A percentile compares a stretch with the other conserved stretches of the same genome.
Evolutionary conservation across 225 moss, liverwort and hornwort genomes (phyloP).

Genomic region (Takakia lepidozioides): DNA sequence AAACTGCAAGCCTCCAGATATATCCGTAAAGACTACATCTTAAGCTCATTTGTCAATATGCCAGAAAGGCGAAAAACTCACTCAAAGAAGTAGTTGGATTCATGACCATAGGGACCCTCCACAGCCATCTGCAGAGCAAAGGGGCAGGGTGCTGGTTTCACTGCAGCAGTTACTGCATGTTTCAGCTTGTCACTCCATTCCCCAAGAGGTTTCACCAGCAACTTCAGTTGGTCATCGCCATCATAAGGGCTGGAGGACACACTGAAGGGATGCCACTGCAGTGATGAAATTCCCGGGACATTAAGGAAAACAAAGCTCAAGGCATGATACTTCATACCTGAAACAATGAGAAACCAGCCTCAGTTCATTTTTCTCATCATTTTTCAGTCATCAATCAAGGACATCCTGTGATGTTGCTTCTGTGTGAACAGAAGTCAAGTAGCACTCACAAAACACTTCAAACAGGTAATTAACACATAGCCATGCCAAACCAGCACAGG

Average conservation of each 20-base stretch:
- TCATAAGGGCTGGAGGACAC: conserved; percentile 93
- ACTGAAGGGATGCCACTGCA: conserved; percentile 98
- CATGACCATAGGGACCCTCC: conserved; percentile 96
- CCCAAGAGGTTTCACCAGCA: conserved; percentile 82
- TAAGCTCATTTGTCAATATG: too few relatives aligned
- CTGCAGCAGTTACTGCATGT: conserved; percentile 43
- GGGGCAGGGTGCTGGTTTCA: conserved; percentile 54
- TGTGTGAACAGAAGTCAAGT: too few relatives aligned
- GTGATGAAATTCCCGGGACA: conserved; percentile 42
- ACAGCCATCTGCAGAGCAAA: conserved; percentile 56
- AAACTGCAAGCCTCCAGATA: not conserved
- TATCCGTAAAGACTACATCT: not conserved
- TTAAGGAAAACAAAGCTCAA: conserved; percentile 90
- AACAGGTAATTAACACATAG: too few relatives aligned
- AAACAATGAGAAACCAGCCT: too few relatives aligned
- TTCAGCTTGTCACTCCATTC: conserved; percentile 74
- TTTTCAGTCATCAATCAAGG: too few relatives aligned
- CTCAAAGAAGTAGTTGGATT: conserved; percentile 86
- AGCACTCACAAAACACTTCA: too few relatives aligned
- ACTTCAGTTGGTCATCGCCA: conserved; percentile 52
- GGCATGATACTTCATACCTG: conserved; percentile 77
- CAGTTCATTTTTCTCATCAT: too few relatives aligned
- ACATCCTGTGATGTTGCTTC: too few relatives aligned
- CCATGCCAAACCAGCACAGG: too few relatives aligned
- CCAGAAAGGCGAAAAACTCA: conserved; percentile 11